These are phyloP conservation scores for Penicillium goetzii DNA, from an alignment of 495 filamentous ascomycete species.

Conservation along the genomic window DNA sequence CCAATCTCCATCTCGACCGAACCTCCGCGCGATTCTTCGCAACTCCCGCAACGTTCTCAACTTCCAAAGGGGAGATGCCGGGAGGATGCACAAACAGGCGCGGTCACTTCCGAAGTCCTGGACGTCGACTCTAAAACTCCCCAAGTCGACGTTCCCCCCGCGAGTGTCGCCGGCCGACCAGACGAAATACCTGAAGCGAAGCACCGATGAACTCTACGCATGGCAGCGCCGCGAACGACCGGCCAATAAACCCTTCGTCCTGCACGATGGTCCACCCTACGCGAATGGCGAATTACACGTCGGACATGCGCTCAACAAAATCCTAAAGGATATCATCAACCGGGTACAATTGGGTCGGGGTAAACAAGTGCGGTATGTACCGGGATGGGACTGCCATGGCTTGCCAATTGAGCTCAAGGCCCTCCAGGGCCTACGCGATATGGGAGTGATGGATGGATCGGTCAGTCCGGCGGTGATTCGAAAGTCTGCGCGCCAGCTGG, in stretches of 20 bases:
- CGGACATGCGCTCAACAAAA: slow-evolving; percentile 98
- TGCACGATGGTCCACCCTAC: slow-evolving; percentile 97
- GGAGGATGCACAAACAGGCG: slow-evolving; percentile 54
- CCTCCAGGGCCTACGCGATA: slow-evolving; percentile 60
- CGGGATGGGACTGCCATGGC: slow-evolving; percentile 98
- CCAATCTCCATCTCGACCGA: background rate
- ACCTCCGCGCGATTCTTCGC: slow-evolving; percentile 14
- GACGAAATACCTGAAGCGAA: slow-evolving; percentile 70
- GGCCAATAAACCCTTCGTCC: slow-evolving; percentile 65
- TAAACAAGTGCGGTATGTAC: slow-evolving; percentile 79
- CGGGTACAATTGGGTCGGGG: slow-evolving; percentile 79
- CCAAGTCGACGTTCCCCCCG: slow-evolving; percentile 62
- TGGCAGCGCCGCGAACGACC: slow-evolving; percentile 75
- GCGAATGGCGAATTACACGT: slow-evolving; percentile 94
- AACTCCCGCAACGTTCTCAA: slow-evolving; percentile 5
- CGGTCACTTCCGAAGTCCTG: slow-evolving; percentile 55
- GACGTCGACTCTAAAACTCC: slow-evolving; percentile 63
- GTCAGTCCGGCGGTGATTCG: slow-evolving; percentile 57
- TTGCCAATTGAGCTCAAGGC: slow-evolving; percentile 97
- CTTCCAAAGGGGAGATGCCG: slow-evolving; percentile 34
- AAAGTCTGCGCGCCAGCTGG: slow-evolving; percentile 72
- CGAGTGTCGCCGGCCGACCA: slow-evolving; percentile 55
- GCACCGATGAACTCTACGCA: slow-evolving; percentile 84
- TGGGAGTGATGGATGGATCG: slow-evolving; percentile 23
- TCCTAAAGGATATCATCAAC: slow-evolving; percentile 91